A percentile compares a stretch with the other conserved stretches of the same genome.
Conservation (phyloP, 371 early-diverging fungal species). For the Lichtheimia corymbifera region DNA sequence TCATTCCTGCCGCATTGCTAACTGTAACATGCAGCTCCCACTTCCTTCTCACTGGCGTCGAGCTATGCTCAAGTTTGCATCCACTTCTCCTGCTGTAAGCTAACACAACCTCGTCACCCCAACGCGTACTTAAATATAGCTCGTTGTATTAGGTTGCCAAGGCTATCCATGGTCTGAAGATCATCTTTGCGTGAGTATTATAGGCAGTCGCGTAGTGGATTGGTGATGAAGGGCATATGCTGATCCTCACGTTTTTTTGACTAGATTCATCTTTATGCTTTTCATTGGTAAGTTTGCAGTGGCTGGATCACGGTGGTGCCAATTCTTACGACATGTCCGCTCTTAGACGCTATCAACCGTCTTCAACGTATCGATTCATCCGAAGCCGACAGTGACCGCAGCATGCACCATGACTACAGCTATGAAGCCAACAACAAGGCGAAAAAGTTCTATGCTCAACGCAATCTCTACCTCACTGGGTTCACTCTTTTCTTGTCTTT, state of each 20-base stretch:
- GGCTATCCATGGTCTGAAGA: constrained; percentile 55
- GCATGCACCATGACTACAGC: constrained; percentile 40
- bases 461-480: constrained; percentile 89
- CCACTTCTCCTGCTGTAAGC: constrained; percentile 49
- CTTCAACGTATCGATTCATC: constrained; percentile 56
- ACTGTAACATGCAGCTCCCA: constrained; percentile 42
- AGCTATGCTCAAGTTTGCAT: constrained; percentile 52
- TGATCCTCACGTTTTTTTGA: background rate
- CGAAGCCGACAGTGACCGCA: constrained; percentile 34
- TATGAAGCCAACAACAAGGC: constrained; percentile 67
- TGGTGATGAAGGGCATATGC: too few species aligned
- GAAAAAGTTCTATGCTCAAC: constrained; percentile 85
- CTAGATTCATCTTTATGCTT: constrained; percentile 64
- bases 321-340: background rate
- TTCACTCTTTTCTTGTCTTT: constrained; percentile 86
- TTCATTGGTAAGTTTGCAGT: constrained; percentile 52
- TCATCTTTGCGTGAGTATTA: constrained; percentile 59
- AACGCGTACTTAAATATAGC: too few species aligned
- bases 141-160: constrained; percentile 35
- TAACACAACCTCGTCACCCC: too few species aligned
- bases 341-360: constrained; percentile 69
- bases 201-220: background rate
- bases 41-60: constrained; percentile 64
- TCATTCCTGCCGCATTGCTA: too few species aligned
- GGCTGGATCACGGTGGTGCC: background rate